Evolutionary conservation across 208 protist species (phyloP).

Genomic region (Tritrichomonas musculus): DNA sequence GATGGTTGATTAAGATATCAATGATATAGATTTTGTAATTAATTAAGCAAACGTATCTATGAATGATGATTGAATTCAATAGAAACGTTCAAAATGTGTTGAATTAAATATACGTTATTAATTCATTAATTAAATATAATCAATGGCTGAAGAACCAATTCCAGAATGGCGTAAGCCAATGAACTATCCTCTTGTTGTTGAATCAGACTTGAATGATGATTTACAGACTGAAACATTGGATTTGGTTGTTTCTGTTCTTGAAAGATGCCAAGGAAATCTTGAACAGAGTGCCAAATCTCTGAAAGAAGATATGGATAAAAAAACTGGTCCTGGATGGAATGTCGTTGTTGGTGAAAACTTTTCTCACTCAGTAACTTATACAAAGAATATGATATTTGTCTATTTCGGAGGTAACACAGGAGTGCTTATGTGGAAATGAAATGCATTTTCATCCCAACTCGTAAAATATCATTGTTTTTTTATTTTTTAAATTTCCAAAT

Average conservation of each 20-base stretch:
- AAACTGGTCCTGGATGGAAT: conserved; percentile 26
- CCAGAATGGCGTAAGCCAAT: conserved; percentile 22
- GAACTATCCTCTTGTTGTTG: not conserved
- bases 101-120: not conserved
- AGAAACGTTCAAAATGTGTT: no score
- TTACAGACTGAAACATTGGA: conserved; percentile 2
- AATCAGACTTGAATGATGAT: not conserved
- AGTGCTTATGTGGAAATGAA: conserved; percentile 24
- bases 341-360: conserved; percentile 17
- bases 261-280: not conserved
- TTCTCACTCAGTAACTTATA: conserved; percentile 2
- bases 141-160: conserved; percentile 15
- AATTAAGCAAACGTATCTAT: no score
- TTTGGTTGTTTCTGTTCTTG: not conserved
- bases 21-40: no score
- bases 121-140: not conserved
- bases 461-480: no score
- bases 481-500: no score
- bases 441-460: no score
- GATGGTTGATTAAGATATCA: no score
- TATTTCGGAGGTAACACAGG: conserved; percentile 3
- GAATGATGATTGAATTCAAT: no score
- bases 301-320: conserved; percentile 29
- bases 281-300: not conserved
- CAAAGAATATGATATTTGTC: conserved; percentile 7